Conservation (phyloP, 352 stramenopile species). For the Globisporangium irregulare region DNA sequence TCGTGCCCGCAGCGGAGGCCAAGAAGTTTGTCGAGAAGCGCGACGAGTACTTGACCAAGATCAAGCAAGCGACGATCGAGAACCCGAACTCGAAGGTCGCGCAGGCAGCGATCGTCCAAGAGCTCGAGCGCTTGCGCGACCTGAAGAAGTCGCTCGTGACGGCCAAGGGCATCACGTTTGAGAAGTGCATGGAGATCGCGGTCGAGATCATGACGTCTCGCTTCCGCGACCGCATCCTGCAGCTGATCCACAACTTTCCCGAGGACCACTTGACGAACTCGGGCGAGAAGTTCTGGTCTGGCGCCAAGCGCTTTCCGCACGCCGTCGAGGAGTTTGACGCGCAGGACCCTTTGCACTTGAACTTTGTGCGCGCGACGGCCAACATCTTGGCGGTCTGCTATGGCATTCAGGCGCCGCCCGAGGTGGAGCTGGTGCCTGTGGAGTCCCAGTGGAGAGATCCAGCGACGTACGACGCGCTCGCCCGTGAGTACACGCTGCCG, state of each 20-base stretch:
- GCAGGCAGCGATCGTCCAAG: slow-evolving; percentile 62
- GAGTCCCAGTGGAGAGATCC: slow-evolving; percentile 85
- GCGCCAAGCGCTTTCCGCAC: slow-evolving; percentile 81
- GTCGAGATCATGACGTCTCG: slow-evolving; percentile 72
- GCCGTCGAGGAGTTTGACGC: slow-evolving; percentile 60
- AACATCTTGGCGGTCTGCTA: slow-evolving; percentile 83
- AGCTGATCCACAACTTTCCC: slow-evolving; percentile 83
- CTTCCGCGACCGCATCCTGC: slow-evolving; percentile 89
- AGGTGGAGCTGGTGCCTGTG: slow-evolving; percentile 61
- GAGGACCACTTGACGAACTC: slow-evolving; percentile 83
- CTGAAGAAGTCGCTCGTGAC: slow-evolving; percentile 57
- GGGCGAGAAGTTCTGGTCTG: slow-evolving; percentile 83
- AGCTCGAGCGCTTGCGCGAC: slow-evolving; percentile 63
- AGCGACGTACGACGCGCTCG: slow-evolving; percentile 59
- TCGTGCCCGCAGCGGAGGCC: slow-evolving; percentile 73
- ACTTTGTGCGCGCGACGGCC: slow-evolving; percentile 76
- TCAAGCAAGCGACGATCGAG: slow-evolving; percentile 65
- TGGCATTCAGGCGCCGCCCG: slow-evolving; percentile 64
- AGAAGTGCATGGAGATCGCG: slow-evolving; percentile 67
- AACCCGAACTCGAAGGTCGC: slow-evolving; percentile 72
- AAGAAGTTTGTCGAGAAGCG: slow-evolving; percentile 86
- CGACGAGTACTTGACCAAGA: slow-evolving; percentile 67
- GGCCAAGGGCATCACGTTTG: slow-evolving; percentile 56
- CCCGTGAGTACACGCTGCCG: slow-evolving; percentile 33
- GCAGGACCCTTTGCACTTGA: slow-evolving; percentile 60